Conservation (phyloP, 768 basidiomycete species). For the Serpula lacrymans region DNA sequence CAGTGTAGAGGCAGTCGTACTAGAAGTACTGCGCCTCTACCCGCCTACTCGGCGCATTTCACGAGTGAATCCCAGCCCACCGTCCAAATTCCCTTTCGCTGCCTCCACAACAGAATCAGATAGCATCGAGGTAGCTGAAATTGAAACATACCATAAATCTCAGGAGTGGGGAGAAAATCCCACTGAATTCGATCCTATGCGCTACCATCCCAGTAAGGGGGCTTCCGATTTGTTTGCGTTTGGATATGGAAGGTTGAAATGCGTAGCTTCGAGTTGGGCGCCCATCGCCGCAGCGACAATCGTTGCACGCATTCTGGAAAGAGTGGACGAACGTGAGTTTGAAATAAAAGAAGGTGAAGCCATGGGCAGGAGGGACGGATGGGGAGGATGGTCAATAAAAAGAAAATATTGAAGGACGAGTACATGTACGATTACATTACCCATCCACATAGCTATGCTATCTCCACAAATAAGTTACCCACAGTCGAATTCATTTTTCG, state of each 20-base stretch:
- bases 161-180: slow-evolving; percentile 38
- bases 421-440: too few relatives aligned
- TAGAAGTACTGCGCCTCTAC: slow-evolving; percentile 46
- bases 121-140: slow-evolving; percentile 19
- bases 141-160: slow-evolving; percentile 17
- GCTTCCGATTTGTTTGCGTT: slow-evolving; percentile 39
- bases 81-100: slow-evolving; percentile 3
- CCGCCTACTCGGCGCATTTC: slow-evolving; percentile 50
- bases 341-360: slow-evolving; percentile 22
- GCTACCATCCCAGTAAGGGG: slow-evolving; percentile 30
- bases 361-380: slow-evolving; percentile 38
- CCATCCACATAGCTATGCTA: too few relatives aligned
- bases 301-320: slow-evolving; percentile 38
- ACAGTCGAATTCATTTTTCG: too few relatives aligned
- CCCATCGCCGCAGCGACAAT: slow-evolving; percentile 50
- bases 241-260: slow-evolving; percentile 45
- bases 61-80: slow-evolving; percentile 17
- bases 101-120: slow-evolving; percentile 1
- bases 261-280: slow-evolving; percentile 48
- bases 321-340: slow-evolving; percentile 26
- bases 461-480: too few relatives aligned
- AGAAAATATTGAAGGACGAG: too few relatives aligned
- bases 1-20: slow-evolving; percentile 35
- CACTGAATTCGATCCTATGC: slow-evolving; percentile 40
- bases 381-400: slow-evolving; percentile 40